A percentile compares a stretch with the other conserved stretches of the same genome.
Conservation (phyloP, 495 filamentous ascomycete species). For the Polyplosphaeria fusca region DNA sequence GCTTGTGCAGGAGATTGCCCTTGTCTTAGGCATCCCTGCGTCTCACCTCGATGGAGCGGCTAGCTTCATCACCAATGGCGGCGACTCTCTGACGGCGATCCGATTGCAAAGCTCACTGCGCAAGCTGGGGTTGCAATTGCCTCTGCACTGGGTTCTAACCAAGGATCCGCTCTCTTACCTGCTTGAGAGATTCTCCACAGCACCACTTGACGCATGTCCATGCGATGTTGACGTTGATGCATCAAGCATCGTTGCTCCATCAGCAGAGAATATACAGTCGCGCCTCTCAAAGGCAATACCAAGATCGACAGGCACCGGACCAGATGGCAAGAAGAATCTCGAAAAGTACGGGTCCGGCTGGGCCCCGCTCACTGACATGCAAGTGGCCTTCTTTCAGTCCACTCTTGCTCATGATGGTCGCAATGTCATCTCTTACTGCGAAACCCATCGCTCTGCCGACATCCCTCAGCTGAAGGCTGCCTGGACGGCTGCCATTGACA, state of each 20-base stretch:
- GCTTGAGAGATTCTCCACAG: background rate
- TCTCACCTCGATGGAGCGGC: background rate
- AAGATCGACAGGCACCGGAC: background rate
- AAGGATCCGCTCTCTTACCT: background rate
- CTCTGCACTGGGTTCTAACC: background rate
- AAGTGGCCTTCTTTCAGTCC: constrained; percentile 1
- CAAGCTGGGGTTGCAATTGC: background rate
- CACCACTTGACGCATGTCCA: background rate
- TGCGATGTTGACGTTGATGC: background rate
- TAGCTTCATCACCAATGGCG: constrained; percentile 16
- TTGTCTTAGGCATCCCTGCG: background rate
- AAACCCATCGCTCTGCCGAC: background rate
- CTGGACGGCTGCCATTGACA: background rate
- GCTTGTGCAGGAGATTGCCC: constrained; percentile 1
- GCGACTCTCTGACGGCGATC: constrained; percentile 7
- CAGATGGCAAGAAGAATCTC: background rate
- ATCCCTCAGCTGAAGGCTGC: background rate
- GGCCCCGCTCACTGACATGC: constrained; percentile 8
- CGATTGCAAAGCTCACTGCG: background rate
- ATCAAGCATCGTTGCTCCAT: background rate
- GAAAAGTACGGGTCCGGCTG: background rate
- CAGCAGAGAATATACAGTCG: background rate
- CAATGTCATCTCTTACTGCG: constrained; percentile 9
- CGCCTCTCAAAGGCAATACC: background rate
- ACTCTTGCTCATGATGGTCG: background rate